Base-by-base conservation (phyloP, 2,329 filamentous ascomycete species). In the Alternaria consortialis region DNA sequence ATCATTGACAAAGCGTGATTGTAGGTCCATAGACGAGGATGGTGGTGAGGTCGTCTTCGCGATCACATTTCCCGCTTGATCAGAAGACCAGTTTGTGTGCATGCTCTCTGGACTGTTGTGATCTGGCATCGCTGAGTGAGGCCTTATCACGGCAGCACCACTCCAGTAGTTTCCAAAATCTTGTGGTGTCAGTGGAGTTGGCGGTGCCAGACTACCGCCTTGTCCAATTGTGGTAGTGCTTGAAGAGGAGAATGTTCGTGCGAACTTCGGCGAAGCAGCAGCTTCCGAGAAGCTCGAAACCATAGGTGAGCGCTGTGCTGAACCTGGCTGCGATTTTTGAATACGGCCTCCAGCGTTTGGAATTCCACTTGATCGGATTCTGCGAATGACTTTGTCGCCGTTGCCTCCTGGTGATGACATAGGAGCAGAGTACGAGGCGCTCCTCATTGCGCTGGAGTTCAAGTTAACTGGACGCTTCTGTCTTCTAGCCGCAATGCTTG, bases 271-370 rank as follows among this genome's bases (percentile, higher is more conserved):
- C 12, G 80, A 83, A n/a, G 79, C 77, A 59, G 81, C 80, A 58
- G 81, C 79, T n/a, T 84, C 81, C 5, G 79, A 75, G 62, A 84
- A 84, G 34, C 77, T 81, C 54, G 78, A 75, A 34, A 76, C 74
- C 70, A 84, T 75, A 23, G 83, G 83, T 20, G 83, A 85, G 12
- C 82, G 79, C 66, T 84, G 83, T 23, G 82, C 79, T 23, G 82
- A 80, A 47, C 81, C 79, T 27, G 79, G 74, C 34, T 70, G 75
- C 2, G 77, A 74, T 63, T 85, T 85, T 62, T 83, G 81, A 25
- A 85, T 77, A 44, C 83, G 81, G 17, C 82, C 81, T 27, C 75
- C 74, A 50, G 74, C 77, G 57, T 79, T 80, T n/a, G 76, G 65
- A 57, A 84, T 76, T 11, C 81, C 80, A 46, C 79, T 81, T 12